Evolutionary conservation across 176 grass and related monocot species (phyloP).

Genomic region (Oryza officinalis): DNA sequence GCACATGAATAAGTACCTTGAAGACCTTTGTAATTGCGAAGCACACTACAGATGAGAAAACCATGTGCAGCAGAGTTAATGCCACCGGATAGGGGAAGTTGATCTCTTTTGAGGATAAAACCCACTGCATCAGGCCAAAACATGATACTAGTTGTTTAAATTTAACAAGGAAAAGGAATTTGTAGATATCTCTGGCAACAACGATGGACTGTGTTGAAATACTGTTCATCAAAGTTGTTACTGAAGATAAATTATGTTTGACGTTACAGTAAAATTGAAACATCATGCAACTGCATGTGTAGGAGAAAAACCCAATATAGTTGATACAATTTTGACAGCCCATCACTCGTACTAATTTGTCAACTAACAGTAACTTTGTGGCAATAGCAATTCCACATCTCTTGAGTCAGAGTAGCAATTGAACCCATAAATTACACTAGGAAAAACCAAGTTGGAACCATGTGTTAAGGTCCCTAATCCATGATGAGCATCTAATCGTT

Average conservation of each 20-base stretch:
- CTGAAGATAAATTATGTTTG: background rate
- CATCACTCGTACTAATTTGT: background rate
- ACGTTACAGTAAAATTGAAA: background rate
- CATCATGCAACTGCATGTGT: background rate
- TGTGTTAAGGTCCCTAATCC: background rate
- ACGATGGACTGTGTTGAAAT: background rate
- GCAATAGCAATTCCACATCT: background rate
- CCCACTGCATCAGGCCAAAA: constrained; percentile 66
- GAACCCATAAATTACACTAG: background rate
- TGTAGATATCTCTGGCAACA: background rate
- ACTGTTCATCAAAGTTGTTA: background rate
- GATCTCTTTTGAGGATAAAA: constrained; percentile 92
- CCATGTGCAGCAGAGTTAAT: constrained; percentile 93
- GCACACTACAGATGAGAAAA: constrained; percentile 94
- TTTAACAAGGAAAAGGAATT: background rate
- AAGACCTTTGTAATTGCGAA: constrained; percentile 86
- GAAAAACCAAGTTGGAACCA: background rate
- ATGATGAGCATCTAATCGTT: background rate
- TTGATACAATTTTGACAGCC: background rate
- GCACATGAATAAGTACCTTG: constrained; percentile 61
- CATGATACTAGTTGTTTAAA: constrained; percentile 11
- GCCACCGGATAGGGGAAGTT: constrained; percentile 99
- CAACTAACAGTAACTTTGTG: background rate
- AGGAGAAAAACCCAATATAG: background rate
- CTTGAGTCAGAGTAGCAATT: background rate